phyloP scores from a whole-genome alignment of 306 rosid species.

The Fragaria ananassa region DNA sequence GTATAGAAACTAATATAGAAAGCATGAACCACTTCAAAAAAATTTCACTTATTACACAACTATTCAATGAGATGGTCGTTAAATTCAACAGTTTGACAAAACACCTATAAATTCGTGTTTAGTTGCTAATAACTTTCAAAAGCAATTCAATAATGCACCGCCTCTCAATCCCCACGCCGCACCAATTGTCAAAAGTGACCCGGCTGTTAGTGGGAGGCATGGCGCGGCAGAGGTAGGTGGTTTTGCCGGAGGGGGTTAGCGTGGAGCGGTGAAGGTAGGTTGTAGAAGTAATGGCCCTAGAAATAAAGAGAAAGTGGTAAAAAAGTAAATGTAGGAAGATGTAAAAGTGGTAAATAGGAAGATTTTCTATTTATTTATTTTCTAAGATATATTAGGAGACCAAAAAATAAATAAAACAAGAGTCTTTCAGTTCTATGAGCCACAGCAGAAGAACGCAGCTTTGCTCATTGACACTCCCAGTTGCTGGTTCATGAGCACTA shows the following conservation, averaged over 20 bases:
- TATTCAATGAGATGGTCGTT: accelerated
- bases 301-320: not conserved
- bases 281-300: too few species aligned
- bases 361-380: too few species aligned
- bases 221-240: not conserved
- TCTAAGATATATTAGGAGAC: too few species aligned
- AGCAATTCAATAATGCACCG: too few species aligned
- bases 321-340: not conserved
- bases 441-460: not conserved
- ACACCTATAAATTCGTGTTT: too few species aligned
- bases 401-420: not conserved
- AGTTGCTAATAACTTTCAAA: too few species aligned
- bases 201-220: not conserved
- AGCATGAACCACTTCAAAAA: too few species aligned
- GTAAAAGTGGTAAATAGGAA: not conserved
- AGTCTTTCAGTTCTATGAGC: not conserved
- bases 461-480: not conserved
- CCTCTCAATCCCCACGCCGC: too few species aligned
- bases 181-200: not conserved
- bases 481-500: not conserved
- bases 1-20: too few species aligned
- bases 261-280: too few species aligned
- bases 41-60: too few species aligned
- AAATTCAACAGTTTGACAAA: too few species aligned
- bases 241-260: not conserved